These are phyloP conservation scores for Amesomyces nigricolor DNA, from an alignment of 2,329 filamentous ascomycete genomes.

Conservation along the genomic window DNA sequence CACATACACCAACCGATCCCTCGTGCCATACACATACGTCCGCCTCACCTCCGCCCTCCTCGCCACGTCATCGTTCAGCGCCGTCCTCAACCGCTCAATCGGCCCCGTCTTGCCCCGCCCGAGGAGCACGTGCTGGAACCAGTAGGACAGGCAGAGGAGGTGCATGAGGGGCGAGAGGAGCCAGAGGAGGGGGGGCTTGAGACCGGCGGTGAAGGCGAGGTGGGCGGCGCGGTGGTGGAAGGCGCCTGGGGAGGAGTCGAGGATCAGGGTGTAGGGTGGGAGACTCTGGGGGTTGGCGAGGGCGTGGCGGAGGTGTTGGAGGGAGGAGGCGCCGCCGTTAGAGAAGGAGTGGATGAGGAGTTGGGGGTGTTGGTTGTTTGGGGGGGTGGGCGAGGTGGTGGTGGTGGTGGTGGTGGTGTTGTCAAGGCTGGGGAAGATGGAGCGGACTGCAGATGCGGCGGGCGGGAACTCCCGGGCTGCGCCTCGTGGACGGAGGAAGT, in stretches of 20 bases:
- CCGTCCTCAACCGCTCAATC: slow-evolving; percentile 7
- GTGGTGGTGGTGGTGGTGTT: neutral
- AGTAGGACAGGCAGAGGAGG: slow-evolving; percentile 12
- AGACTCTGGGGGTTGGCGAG: slow-evolving; percentile 13
- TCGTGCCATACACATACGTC: slow-evolving; percentile 48
- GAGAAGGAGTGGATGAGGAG: slow-evolving; percentile 31
- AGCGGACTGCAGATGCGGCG: slow-evolving; percentile 22
- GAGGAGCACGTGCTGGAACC: slow-evolving; percentile 11
- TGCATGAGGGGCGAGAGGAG: slow-evolving; percentile 18
- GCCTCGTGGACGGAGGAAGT: slow-evolving; percentile 23
- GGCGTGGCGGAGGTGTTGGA: slow-evolving; percentile 23
- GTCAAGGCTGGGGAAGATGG: slow-evolving; percentile 10
- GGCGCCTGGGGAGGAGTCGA: slow-evolving; percentile 28
- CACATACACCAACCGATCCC: slow-evolving; percentile 43
- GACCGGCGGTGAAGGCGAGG: slow-evolving; percentile 16
- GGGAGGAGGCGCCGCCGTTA: slow-evolving; percentile 28
- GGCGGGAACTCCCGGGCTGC: slow-evolving; percentile 11
- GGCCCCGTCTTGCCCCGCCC: slow-evolving; percentile 7
- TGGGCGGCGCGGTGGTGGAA: slow-evolving; percentile 20
- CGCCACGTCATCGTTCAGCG: slow-evolving; percentile 15
- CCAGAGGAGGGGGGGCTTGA: neutral
- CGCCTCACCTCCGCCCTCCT: slow-evolving; percentile 36
- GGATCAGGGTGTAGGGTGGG: slow-evolving; percentile 24
- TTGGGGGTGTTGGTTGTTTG: slow-evolving; percentile 1
- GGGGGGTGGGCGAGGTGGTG: neutral